Percentiles rank a stretch among this genome's conserved stretches.
Conservation (phyloP, 2,329 filamentous ascomycete species). For the Acarospora socialis region DNA sequence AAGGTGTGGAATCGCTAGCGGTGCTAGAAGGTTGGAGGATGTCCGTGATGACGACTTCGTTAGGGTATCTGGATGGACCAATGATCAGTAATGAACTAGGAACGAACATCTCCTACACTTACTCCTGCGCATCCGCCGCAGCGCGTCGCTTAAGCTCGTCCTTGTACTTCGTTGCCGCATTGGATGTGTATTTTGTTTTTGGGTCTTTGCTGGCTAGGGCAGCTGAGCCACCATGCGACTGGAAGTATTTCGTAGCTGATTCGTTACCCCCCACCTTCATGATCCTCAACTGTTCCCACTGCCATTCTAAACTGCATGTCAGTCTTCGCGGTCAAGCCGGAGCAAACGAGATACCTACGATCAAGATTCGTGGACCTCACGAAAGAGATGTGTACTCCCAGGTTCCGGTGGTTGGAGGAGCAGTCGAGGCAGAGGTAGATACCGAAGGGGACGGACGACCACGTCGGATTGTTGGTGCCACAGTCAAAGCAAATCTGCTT, state of each 20-base stretch:
- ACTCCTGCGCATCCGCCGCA: conserved; percentile 73
- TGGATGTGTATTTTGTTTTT: conserved; percentile 93
- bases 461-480: conserved; percentile 92
- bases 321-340: conserved; percentile 1
- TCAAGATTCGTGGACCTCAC: conserved; percentile 97
- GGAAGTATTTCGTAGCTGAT: conserved; percentile 95
- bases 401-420: conserved; percentile 90
- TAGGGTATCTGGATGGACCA: conserved; percentile 49
- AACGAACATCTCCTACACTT: conserved; percentile 23
- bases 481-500: conserved; percentile 92
- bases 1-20: conserved; percentile 60
- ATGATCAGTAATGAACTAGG: conserved; percentile 1
- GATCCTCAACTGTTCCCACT: conserved; percentile 92
- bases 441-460: conserved; percentile 92
- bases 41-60: conserved; percentile 75
- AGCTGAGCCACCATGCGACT: conserved; percentile 85
- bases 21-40: conserved; percentile 41
- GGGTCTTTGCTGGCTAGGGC: conserved; percentile 91
- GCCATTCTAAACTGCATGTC: conserved; percentile 57
- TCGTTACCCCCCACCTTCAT: conserved; percentile 99
- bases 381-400: conserved; percentile 98
- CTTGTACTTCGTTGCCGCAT: conserved; percentile 93
- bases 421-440: conserved; percentile 98
- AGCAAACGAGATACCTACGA: conserved; percentile 47
- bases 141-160: conserved; percentile 83